Conservation (phyloP, 2,329 filamentous ascomycete species). For the Colletotrichum liaoningense region DNA sequence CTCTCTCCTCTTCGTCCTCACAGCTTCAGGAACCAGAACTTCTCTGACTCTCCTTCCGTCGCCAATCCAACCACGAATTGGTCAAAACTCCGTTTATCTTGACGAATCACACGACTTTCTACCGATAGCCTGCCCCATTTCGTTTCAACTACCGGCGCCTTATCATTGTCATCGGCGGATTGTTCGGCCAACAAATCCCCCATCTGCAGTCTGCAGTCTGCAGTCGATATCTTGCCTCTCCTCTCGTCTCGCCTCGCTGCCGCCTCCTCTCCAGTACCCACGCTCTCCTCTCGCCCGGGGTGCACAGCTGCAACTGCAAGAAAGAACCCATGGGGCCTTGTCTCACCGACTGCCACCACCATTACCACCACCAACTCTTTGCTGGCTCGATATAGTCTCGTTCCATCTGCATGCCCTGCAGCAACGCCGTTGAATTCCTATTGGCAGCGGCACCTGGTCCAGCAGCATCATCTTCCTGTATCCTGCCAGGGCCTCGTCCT, state of each 20-base stretch:
- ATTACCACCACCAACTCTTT: slow-evolving; percentile 13
- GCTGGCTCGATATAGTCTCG: slow-evolving; percentile 27
- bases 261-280: neutral
- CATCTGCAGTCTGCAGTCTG: neutral
- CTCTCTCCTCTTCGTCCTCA: neutral
- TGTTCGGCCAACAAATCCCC: neutral
- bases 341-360: neutral
- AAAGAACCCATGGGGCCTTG: neutral
- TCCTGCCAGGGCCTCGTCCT: neutral
- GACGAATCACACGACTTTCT: neutral
- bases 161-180: neutral
- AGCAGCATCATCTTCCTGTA: neutral
- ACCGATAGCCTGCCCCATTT: neutral
- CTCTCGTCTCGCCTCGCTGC: neutral
- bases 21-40: neutral
- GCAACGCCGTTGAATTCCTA: slow-evolving; percentile 19
- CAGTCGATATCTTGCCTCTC: neutral
- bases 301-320: neutral
- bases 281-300: neutral
- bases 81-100: neutral
- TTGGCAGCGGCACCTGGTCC: slow-evolving; percentile 13
- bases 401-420: slow-evolving; percentile 29
- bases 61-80: neutral
- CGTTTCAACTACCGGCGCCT: neutral
- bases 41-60: neutral